Evolutionary conservation across 345 rosid genomes (phyloP).

Genomic region (Citrus trifoliata): DNA sequence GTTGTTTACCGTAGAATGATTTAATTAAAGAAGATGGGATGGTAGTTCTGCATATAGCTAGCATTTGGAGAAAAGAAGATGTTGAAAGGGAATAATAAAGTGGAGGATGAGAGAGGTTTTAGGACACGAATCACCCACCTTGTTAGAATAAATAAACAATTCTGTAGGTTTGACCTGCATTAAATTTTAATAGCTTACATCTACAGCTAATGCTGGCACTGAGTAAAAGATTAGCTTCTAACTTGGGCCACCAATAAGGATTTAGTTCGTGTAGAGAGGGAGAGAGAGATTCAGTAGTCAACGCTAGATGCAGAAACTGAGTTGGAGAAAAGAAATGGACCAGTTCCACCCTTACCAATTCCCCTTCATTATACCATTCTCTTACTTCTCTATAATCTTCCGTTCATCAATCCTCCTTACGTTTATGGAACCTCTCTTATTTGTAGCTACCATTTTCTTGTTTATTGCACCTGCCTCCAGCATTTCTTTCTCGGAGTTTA

Average conservation of each 20-base stretch:
- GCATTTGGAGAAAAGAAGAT: slow-evolving; percentile 1
- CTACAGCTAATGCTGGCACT: slow-evolving; percentile 23
- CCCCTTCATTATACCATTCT: slow-evolving; percentile 10
- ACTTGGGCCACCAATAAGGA: slow-evolving; percentile 17
- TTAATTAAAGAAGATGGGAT: background rate
- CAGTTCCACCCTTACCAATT: slow-evolving; percentile 21
- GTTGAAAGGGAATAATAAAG: slow-evolving; percentile 1
- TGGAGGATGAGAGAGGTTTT: background rate
- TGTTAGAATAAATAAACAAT: slow-evolving; percentile 1
- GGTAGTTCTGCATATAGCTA: background rate
- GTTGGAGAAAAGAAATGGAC: slow-evolving; percentile 22
- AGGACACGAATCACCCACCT: background rate
- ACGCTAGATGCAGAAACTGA: slow-evolving; percentile 16
- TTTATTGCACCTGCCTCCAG: slow-evolving; percentile 36
- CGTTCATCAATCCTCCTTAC: slow-evolving; percentile 25
- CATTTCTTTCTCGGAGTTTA: slow-evolving; percentile 37
- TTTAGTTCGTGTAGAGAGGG: background rate
- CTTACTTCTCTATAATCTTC: slow-evolving; percentile 16
- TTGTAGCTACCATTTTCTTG: slow-evolving; percentile 33
- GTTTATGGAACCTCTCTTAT: slow-evolving; percentile 52
- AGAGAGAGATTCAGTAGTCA: slow-evolving; percentile 23
- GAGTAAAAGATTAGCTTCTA: slow-evolving; percentile 14
- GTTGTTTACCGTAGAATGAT: background rate
- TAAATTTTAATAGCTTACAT: background rate
- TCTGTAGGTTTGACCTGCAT: slow-evolving; percentile 13